These are phyloP conservation scores for Stagonosporopsis rhizophila DNA, from an alignment of 2,329 filamentous ascomycete genomes.

Conservation along the genomic window DNA sequence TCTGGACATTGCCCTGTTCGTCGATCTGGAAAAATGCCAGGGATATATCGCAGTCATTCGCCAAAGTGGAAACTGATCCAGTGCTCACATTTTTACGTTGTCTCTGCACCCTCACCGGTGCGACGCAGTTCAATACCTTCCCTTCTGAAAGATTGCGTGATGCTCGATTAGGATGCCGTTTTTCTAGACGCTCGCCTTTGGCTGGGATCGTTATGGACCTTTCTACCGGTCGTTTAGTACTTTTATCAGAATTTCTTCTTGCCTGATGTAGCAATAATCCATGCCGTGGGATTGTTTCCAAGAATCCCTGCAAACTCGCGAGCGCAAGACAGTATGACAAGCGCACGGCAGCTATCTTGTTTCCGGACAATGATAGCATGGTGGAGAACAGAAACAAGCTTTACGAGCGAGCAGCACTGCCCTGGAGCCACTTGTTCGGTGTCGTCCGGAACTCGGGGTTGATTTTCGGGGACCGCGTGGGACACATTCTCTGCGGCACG, in stretches of 20 bases:
- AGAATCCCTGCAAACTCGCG: not conserved
- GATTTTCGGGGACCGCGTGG: slow-evolving; percentile 11
- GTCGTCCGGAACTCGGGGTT: slow-evolving; percentile 12
- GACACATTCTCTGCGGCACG: not conserved
- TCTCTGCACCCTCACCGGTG: not conserved
- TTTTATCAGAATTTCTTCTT: too few relatives aligned
- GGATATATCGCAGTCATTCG: not conserved
- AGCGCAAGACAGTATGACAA: not conserved
- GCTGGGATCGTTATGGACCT: not conserved
- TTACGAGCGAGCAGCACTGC: slow-evolving; percentile 2
- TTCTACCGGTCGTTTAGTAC: not conserved
- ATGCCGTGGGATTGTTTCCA: not conserved
- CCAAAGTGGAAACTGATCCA: not conserved
- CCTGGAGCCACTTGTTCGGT: slow-evolving; percentile 9
- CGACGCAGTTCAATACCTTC: too few relatives aligned
- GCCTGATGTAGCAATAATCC: not conserved
- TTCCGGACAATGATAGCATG: slow-evolving; percentile 4
- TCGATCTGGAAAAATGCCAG: not conserved
- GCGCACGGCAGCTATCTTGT: not conserved
- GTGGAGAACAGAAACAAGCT: slow-evolving; percentile 8
- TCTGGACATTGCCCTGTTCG: too few relatives aligned
- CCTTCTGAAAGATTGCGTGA: not conserved
- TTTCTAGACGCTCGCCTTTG: too few relatives aligned
- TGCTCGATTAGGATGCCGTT: not conserved
- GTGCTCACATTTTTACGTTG: too few relatives aligned